Conservation (phyloP, 192 early-diverging fungal species). For the Chytriomyces hyalinus region DNA sequence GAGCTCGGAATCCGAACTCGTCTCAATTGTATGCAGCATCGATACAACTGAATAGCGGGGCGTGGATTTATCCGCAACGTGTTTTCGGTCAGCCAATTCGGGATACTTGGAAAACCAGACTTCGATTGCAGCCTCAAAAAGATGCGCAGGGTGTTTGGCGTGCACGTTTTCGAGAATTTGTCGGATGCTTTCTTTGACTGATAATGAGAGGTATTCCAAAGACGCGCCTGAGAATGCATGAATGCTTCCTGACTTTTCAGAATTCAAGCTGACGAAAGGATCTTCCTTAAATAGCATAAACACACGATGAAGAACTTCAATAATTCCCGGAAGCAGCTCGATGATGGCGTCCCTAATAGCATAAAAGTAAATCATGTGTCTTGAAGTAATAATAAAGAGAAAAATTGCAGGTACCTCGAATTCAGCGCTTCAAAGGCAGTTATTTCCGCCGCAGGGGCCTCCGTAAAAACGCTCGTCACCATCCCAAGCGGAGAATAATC, state of each 20-base stretch:
- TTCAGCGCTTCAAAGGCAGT: slow-evolving; percentile 6
- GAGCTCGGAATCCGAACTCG: slow-evolving; percentile 11
- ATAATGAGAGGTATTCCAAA: slow-evolving; percentile 50
- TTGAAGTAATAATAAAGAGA: background rate
- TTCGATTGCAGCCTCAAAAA: slow-evolving; percentile 69
- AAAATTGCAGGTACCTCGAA: slow-evolving; percentile 1
- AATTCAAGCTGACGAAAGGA: background rate
- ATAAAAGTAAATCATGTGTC: background rate
- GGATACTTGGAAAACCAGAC: slow-evolving; percentile 61
- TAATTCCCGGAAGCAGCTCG: slow-evolving; percentile 39
- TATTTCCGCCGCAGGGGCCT: background rate
- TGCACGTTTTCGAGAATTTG: slow-evolving; percentile 61
- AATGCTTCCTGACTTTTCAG: background rate
- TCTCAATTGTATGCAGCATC: slow-evolving; percentile 39
- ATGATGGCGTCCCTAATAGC: slow-evolving; percentile 29
- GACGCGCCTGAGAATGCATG: slow-evolving; percentile 29
- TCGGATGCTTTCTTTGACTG: slow-evolving; percentile 53
- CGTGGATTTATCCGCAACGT: background rate
- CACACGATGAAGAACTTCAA: slow-evolving; percentile 35
- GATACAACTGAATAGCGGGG: slow-evolving; percentile 13
- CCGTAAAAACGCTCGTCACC: slow-evolving; percentile 31
- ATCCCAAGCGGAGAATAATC: slow-evolving; percentile 38
- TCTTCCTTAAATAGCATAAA: slow-evolving; percentile 34
- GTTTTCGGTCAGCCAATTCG: background rate
- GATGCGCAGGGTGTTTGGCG: slow-evolving; percentile 57